These are phyloP conservation scores for Thermochaetoides thermophila DNA, from an alignment of 495 filamentous ascomycete species.

Conservation along the genomic window DNA sequence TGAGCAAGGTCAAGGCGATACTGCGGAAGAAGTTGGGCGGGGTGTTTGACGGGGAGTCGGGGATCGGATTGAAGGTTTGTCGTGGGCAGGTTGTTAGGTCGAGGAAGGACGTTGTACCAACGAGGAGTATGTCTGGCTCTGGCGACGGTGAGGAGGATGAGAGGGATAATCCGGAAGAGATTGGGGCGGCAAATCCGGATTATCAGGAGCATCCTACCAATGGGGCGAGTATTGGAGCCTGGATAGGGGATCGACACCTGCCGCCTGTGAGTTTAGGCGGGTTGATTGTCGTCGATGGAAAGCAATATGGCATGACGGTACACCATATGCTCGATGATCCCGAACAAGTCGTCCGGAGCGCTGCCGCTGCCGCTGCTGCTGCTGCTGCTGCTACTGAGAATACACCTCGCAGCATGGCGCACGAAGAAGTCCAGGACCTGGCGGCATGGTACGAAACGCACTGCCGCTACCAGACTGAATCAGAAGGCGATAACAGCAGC, in stretches of 20 bases:
- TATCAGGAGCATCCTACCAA: conserved; percentile 67
- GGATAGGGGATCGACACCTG: conserved; percentile 64
- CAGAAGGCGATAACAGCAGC: conserved; percentile 22
- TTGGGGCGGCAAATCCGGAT: conserved; percentile 37
- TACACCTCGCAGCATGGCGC: conserved; percentile 18
- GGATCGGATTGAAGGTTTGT: conserved; percentile 45
- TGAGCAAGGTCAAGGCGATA: conserved; percentile 53
- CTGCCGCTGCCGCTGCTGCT: conserved; percentile 10
- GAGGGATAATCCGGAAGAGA: conserved; percentile 18
- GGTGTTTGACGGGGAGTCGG: conserved; percentile 43
- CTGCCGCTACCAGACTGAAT: conserved; percentile 17
- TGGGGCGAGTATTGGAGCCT: conserved; percentile 87
- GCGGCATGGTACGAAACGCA: conserved; percentile 14
- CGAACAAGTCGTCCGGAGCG: conserved; percentile 36
- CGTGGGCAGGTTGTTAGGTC: conserved; percentile 57
- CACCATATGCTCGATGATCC: conserved; percentile 89
- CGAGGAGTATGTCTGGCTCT: conserved; percentile 22
- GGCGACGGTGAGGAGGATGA: conserved; percentile 19
- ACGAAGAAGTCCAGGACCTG: conserved; percentile 10
- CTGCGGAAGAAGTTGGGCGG: conserved; percentile 50
- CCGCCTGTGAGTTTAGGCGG: conserved; percentile 86
- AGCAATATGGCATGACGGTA: conserved; percentile 81
- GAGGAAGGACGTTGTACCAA: conserved; percentile 28
- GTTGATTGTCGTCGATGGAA: conserved; percentile 66
- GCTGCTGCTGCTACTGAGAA: too few species aligned